These are phyloP conservation scores for Verbena officinalis DNA, from an alignment of 257 asterid genomes.

Conservation along the genomic window DNA sequence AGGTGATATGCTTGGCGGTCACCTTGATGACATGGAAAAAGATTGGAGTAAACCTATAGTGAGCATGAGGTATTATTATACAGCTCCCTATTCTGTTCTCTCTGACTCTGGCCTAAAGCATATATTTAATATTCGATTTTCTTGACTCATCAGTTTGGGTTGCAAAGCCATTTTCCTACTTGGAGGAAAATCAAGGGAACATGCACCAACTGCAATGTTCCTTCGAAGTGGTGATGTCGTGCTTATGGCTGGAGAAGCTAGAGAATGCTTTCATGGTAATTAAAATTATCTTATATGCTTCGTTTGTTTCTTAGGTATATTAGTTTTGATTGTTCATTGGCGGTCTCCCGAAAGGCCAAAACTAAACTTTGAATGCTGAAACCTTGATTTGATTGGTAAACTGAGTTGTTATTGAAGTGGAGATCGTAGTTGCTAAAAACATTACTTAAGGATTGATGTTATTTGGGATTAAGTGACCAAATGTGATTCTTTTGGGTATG, in stretches of 20 bases:
- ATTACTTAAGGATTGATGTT: background rate
- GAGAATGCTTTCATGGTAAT: slow-evolving; percentile 96
- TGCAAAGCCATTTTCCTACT: slow-evolving; percentile 96
- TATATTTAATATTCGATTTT: slow-evolving; percentile 6
- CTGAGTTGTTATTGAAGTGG: background rate
- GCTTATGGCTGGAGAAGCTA: slow-evolving; percentile 93
- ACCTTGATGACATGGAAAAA: slow-evolving; percentile 98
- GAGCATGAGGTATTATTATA: slow-evolving; percentile 83
- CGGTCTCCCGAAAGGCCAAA: background rate
- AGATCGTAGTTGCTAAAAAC: background rate
- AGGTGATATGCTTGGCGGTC: slow-evolving; percentile 97
- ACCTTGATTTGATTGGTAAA: background rate
- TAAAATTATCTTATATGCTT: background rate
- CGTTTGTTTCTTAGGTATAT: slow-evolving; percentile 6
- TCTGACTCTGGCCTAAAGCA: slow-evolving; percentile 11
- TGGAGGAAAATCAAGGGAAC: slow-evolving; percentile 87
- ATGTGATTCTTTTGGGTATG: background rate
- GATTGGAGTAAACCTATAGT: slow-evolving; percentile 99
- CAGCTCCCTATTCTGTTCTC: slow-evolving; percentile 11
- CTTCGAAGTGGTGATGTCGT: slow-evolving; percentile 90
- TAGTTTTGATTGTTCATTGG: background rate
- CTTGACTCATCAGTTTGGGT: slow-evolving; percentile 63
- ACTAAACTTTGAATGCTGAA: background rate
- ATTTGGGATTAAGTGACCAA: background rate
- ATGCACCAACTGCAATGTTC: slow-evolving; percentile 80